Evolutionary conservation across 345 rosid species (phyloP).

Genomic region (Euphorbia peplus): DNA sequence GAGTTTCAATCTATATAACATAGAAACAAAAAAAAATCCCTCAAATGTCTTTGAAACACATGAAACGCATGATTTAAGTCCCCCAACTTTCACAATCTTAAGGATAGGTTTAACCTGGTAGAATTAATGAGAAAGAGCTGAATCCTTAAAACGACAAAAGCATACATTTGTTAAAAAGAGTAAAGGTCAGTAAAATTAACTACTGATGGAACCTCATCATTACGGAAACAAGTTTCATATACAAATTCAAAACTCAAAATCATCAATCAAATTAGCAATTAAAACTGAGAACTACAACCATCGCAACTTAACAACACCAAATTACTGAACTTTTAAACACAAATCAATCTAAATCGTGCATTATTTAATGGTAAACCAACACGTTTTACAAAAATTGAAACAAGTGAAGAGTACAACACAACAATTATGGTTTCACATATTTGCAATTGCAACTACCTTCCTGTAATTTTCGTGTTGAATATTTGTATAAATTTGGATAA

Average conservation of each 20-base stretch:
- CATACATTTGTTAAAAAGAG: too few relatives aligned
- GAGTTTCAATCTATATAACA: neutral
- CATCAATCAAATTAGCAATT: neutral
- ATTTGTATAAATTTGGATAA: too few relatives aligned
- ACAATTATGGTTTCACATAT: too few relatives aligned
- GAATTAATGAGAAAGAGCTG: too few relatives aligned
- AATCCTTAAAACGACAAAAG: too few relatives aligned
- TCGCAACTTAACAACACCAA: neutral
- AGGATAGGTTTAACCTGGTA: too few relatives aligned
- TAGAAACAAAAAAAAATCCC: neutral
- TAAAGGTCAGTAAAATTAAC: neutral
- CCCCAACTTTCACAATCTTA: too few relatives aligned
- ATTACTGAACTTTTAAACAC: neutral
- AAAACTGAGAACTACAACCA: neutral
- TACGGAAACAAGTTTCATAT: neutral
- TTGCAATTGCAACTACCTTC: too few relatives aligned
- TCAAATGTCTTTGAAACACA: neutral
- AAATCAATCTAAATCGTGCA: too few relatives aligned
- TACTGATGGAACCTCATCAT: neutral
- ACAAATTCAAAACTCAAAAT: neutral
- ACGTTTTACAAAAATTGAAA: neutral
- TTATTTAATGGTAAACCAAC: neutral
- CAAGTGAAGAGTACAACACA: too few relatives aligned
- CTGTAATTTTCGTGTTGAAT: too few relatives aligned
- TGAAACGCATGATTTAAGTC: too few relatives aligned